Percentiles rank a stretch among this genome's conserved stretches.
These are phyloP conservation scores for Dictyostelium firmibasis DNA, from an alignment of 78 protist species.

Conservation along the genomic window DNA sequence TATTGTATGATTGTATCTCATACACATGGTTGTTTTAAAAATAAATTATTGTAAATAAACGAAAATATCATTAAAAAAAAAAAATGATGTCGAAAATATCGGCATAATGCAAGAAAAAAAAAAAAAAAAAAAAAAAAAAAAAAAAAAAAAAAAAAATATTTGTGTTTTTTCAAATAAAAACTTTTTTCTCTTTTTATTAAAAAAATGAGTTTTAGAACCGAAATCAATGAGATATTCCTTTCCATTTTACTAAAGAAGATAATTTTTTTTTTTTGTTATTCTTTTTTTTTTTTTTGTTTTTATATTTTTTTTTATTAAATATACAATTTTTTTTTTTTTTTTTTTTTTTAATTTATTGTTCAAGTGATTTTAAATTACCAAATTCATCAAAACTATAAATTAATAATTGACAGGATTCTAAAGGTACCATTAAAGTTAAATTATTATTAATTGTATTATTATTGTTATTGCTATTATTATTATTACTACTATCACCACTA, in stretches of 20 bases:
- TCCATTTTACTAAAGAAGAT: no score
- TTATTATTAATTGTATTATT: not conserved
- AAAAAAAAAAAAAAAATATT: no score
- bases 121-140: no score
- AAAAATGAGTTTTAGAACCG: not conserved
- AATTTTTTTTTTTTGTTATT: no score
- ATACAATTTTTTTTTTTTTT: not conserved
- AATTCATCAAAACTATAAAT: constrained; percentile 45
- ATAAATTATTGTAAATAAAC: not conserved
- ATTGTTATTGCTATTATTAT: not conserved
- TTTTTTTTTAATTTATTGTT: not conserved
- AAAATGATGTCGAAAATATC: not conserved
- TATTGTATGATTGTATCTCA: not conserved
- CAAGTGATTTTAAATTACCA: constrained; percentile 23
- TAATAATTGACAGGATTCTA: constrained; percentile 63
- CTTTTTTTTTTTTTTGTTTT: not conserved
- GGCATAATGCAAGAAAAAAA: no score
- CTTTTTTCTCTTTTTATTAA: no score
- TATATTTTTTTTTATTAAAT: no score
- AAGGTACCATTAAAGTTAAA: constrained; percentile 19
- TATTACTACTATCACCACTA: not conserved
- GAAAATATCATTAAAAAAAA: not conserved
- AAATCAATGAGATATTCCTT: not conserved
- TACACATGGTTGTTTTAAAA: not conserved
- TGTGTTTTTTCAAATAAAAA: no score